These are phyloP conservation scores for Penicillium atrosanguineum DNA, from an alignment of 495 filamentous ascomycete genomes.

Conservation along the genomic window DNA sequence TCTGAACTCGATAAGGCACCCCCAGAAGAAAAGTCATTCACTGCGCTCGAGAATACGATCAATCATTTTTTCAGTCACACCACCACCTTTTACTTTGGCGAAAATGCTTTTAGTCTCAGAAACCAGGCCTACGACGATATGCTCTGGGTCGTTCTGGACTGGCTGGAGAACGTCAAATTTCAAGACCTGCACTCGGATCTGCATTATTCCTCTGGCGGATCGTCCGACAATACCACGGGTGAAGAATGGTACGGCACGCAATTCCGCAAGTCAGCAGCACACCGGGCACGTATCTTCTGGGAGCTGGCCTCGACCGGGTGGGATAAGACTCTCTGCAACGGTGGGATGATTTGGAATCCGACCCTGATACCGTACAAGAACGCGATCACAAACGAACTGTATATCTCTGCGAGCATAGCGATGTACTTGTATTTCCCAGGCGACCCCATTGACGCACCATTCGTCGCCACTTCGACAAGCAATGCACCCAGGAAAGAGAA, in stretches of 20 bases:
- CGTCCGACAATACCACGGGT: slow-evolving; percentile 10
- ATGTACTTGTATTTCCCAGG: slow-evolving; percentile 95
- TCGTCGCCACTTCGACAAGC: slow-evolving; percentile 28
- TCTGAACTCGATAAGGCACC: slow-evolving; percentile 18
- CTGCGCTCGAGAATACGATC: slow-evolving; percentile 66
- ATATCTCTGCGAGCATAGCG: slow-evolving; percentile 72
- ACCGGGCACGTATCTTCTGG: slow-evolving; percentile 87
- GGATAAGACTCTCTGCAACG: slow-evolving; percentile 78
- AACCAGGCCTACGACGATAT: slow-evolving; percentile 93
- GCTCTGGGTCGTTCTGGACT: slow-evolving; percentile 92
- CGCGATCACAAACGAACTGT: slow-evolving; percentile 94
- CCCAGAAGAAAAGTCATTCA: slow-evolving; percentile 30
- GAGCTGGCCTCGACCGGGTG: slow-evolving; percentile 75
- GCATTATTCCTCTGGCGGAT: slow-evolving; percentile 33
- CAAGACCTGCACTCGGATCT: slow-evolving; percentile 67
- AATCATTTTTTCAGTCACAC: slow-evolving; percentile 79
- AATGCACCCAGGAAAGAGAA: slow-evolving; percentile 19
- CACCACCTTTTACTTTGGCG: slow-evolving; percentile 78
- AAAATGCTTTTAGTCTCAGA: slow-evolving; percentile 72
- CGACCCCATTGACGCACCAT: slow-evolving; percentile 70
- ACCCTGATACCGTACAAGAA: slow-evolving; percentile 87
- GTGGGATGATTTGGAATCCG: slow-evolving; percentile 94
- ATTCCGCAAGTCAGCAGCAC: slow-evolving; percentile 78
- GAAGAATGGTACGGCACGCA: slow-evolving; percentile 68
- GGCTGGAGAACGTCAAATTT: slow-evolving; percentile 82